Conservation (phyloP, 176 grass and related monocot species). For the Rhipidocladum racemiflorum region DNA sequence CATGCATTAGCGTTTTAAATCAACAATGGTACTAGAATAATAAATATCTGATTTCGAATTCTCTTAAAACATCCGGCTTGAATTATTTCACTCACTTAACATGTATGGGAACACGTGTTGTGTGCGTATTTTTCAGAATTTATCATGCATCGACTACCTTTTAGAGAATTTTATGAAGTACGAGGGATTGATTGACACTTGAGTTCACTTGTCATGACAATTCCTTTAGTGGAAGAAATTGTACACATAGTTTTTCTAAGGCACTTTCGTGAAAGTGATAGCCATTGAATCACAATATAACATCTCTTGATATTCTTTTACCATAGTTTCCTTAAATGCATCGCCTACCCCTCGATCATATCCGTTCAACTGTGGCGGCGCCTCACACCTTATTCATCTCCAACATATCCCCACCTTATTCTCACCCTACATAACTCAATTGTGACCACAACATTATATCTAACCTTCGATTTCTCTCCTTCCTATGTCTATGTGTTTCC, state of each 20-base stretch:
- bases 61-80: too few relatives aligned
- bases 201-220: background rate
- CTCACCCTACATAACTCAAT: too few relatives aligned
- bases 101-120: background rate
- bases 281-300: background rate
- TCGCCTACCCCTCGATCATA: accelerated
- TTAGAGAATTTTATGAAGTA: background rate
- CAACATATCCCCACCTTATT: background rate
- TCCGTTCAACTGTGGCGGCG: accelerated
- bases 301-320: background rate
- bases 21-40: background rate
- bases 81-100: background rate
- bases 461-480: background rate
- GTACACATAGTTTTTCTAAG: background rate
- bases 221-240: background rate
- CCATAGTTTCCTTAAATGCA: background rate
- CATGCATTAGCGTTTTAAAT: background rate
- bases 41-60: background rate
- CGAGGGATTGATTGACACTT: background rate
- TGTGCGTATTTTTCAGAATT: background rate
- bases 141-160: background rate
- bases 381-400: too few relatives aligned
- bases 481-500: background rate
- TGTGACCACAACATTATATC: too few relatives aligned
- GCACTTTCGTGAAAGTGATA: accelerated